These are phyloP conservation scores for Sungouiella blattae DNA, from an alignment of 805 yeast species.

Conservation along the genomic window DNA sequence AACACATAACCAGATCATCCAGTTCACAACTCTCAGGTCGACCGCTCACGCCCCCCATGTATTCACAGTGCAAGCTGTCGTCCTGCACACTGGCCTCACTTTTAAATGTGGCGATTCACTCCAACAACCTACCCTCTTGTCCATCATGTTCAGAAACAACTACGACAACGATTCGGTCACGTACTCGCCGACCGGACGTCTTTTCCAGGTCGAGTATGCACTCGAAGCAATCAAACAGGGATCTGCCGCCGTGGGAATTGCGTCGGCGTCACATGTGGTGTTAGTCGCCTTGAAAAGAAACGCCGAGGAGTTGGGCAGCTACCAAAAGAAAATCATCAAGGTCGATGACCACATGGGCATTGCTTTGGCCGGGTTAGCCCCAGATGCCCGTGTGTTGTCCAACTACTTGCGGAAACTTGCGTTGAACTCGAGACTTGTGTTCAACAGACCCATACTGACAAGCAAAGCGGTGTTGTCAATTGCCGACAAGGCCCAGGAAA, in stretches of 20 bases:
- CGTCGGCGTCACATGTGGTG: conserved; percentile 83
- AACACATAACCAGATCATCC: too few species aligned
- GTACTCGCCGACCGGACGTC: conserved; percentile 91
- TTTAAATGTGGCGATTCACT: too few species aligned
- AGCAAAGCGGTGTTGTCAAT: conserved; percentile 78
- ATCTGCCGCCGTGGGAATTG: conserved; percentile 92
- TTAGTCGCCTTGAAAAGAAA: conserved; percentile 91
- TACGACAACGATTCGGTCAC: conserved; percentile 99
- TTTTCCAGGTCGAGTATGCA: conserved; percentile 80
- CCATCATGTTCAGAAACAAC: conserved; percentile 84
- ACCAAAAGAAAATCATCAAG: conserved; percentile 88
- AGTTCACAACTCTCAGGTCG: too few species aligned
- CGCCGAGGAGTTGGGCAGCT: conserved; percentile 96
- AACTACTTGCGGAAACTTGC: conserved; percentile 90
- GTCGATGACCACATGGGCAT: conserved; percentile 93
- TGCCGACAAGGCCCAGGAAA: conserved; percentile 95
- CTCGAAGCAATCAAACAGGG: conserved; percentile 97
- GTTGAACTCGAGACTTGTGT: conserved; percentile 79
- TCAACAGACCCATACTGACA: conserved; percentile 79
- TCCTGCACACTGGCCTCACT: too few species aligned
- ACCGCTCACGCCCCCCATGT: too few species aligned
- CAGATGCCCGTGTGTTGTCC: conserved; percentile 93
- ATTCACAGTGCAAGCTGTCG: too few species aligned
- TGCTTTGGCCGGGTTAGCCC: conserved; percentile 96
- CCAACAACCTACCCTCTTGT: too few species aligned